Base-by-base conservation (phyloP, 1,139 yeast species). In the Debaryomyces robertsiae region DNA sequence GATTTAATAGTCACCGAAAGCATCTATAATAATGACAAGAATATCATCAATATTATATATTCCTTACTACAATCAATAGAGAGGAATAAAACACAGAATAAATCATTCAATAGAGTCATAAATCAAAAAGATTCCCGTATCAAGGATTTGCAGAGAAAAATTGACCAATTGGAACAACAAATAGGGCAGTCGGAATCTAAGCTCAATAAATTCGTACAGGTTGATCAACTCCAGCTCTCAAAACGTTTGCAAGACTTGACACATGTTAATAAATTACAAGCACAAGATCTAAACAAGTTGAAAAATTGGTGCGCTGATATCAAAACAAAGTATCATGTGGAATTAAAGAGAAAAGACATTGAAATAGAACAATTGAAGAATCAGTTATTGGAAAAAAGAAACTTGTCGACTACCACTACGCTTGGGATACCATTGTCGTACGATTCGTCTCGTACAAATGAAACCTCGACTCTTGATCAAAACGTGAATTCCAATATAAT, bases 1-100 rank as follows among this genome's bases (percentile, higher is more conserved):
- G 52, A 54, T 5, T 41, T 63, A 23, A 37, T 42, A 27, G 38
- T 65, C 16, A 63, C 69, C 2, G 69, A 67, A 16, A 46, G 48
- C n/a, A 41, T 71, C 13, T 71, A 61, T 45, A 59, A 67, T 41
- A 73, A 75, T 49, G 79, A 73, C 49, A 68, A 72, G 47, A 64
- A 67, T 38, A 54, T 64, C 19, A 68, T 75, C 23, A 73, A 73
- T 47, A 64, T 70, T 31, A 62, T 75, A 2, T 71, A 73, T 46
- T 65, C 73, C 2, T 54, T 75, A 6, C 47, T 70, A 3, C 66
- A 65, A 40, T 63, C 71, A 4, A 57, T 73, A 1, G 79, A 74
- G 34, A 55, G 73, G 27, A 60, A 63, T 43, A 59, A 73, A 29
- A 54, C 47, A 3, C 75, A 69, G 38, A 69, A 65, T 38, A 60